Evolutionary conservation across 2,329 filamentous ascomycete genomes (phyloP).

Genomic region (Fusarium sp.): DNA sequence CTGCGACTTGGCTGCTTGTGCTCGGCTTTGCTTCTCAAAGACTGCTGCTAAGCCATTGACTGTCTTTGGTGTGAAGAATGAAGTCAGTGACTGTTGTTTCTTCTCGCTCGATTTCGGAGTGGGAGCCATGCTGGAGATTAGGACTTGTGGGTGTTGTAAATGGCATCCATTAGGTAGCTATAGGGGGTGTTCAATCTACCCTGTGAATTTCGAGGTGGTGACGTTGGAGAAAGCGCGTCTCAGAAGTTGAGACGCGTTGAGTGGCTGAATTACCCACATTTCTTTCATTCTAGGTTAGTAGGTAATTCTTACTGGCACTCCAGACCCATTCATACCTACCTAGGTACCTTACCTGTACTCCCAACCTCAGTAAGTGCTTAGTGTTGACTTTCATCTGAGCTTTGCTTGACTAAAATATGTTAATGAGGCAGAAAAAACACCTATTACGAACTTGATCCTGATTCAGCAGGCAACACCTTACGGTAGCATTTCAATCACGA

Average conservation of each 20-base stretch:
- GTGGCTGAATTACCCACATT: slow-evolving; percentile 39
- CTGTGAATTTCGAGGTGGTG: slow-evolving; percentile 28
- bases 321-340: not conserved
- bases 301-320: too few relatives aligned
- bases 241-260: slow-evolving; percentile 42
- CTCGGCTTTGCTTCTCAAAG: slow-evolving; percentile 47
- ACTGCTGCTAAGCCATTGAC: slow-evolving; percentile 57
- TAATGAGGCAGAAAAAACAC: not conserved
- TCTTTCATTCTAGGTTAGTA: not conserved
- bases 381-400: not conserved
- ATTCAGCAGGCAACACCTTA: not conserved
- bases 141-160: not conserved
- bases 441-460: not conserved
- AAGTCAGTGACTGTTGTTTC: slow-evolving; percentile 85
- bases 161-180: not conserved
- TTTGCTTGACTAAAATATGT: not conserved
- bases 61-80: slow-evolving; percentile 79
- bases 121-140: slow-evolving; percentile 47
- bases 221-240: slow-evolving; percentile 42
- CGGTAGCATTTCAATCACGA: not conserved
- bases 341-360: not conserved
- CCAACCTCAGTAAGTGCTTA: not conserved
- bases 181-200: slow-evolving; percentile 8
- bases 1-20: slow-evolving; percentile 40
- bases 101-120: slow-evolving; percentile 59